phyloP scores from a whole-genome alignment of 2,329 filamentous ascomycete species.

The Calonectria honghensis region DNA sequence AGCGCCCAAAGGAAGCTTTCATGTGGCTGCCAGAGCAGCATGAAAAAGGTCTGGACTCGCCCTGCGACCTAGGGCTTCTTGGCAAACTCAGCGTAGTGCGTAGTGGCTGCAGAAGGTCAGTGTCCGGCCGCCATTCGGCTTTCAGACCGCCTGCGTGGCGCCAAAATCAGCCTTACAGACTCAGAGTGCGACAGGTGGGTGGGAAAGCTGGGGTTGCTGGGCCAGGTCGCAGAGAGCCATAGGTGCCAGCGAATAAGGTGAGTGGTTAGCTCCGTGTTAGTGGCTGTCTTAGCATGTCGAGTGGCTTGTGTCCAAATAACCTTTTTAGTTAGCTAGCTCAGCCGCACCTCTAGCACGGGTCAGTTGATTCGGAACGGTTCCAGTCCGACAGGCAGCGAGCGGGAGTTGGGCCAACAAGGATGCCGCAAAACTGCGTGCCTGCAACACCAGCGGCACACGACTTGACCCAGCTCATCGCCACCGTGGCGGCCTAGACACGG shows the following conservation, averaged over 20 bases:
- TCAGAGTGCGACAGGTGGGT: background rate
- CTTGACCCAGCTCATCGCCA: background rate
- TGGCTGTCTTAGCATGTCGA: background rate
- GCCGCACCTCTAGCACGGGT: slow-evolving; percentile 13
- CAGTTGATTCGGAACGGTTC: slow-evolving; percentile 23
- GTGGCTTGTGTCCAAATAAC: slow-evolving; percentile 12
- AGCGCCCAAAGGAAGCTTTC: background rate
- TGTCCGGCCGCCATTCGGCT: slow-evolving; percentile 5
- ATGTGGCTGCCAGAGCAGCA: slow-evolving; percentile 20
- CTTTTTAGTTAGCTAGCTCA: slow-evolving; percentile 8
- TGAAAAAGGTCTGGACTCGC: slow-evolving; percentile 15
- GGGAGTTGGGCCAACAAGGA: background rate
- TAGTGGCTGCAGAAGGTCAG: background rate
- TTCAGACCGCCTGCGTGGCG: slow-evolving; percentile 28
- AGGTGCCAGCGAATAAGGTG: slow-evolving; percentile 15
- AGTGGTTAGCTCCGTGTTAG: slow-evolving; percentile 3
- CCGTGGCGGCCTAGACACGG: background rate
- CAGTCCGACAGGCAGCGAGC: slow-evolving; percentile 22
- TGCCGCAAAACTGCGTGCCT: background rate
- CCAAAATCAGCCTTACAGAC: slow-evolving; percentile 21
- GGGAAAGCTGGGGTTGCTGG: slow-evolving; percentile 8
- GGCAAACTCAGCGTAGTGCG: slow-evolving; percentile 4
- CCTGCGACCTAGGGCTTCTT: slow-evolving; percentile 10
- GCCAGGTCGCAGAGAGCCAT: slow-evolving; percentile 18
- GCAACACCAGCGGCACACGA: background rate